phyloP scores from a whole-genome alignment of 805 yeast genomes.

The Yamadazyma takamatsuzukensis region DNA sequence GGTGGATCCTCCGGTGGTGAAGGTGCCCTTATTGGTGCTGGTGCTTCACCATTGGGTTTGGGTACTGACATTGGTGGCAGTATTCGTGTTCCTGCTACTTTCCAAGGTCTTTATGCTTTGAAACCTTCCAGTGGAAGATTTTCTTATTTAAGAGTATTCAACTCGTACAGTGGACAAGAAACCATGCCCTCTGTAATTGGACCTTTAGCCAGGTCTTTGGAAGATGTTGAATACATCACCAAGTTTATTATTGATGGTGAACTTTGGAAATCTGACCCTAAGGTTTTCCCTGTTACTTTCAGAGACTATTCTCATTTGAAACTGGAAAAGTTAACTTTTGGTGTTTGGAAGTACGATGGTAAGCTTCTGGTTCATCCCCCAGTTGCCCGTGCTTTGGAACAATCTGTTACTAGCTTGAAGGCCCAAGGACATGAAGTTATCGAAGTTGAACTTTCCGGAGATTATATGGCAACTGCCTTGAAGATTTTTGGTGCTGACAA shows the following conservation, averaged over 20 bases:
- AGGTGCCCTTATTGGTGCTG: conserved; percentile 42
- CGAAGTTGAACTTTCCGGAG: conserved; percentile 39
- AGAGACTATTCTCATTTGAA: conserved; percentile 14
- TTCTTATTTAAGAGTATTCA: conserved; percentile 15
- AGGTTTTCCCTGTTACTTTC: conserved; percentile 30
- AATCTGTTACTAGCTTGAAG: conserved; percentile 18
- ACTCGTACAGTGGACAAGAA: conserved; percentile 19
- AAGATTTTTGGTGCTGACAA: conserved; percentile 3
- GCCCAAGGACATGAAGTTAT: conserved; percentile 47
- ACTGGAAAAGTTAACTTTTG: conserved; percentile 5
- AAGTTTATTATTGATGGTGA: conserved; percentile 42
- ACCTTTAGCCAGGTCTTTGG: conserved; percentile 29
- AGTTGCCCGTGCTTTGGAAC: conserved; percentile 17
- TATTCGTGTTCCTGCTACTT: conserved; percentile 47
- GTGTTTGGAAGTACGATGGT: conserved; percentile 7
- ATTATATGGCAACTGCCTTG: conserved; percentile 30
- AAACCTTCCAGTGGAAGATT: conserved; percentile 20
- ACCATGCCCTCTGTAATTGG: conserved; percentile 28
- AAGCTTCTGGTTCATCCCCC: conserved; percentile 16
- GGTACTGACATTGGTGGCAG: conserved; percentile 59
- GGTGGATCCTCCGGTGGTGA: conserved; percentile 59
- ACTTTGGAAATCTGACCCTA: conserved; percentile 55
- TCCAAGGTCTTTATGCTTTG: conserved; percentile 38
- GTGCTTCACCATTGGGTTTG: conserved; percentile 48
- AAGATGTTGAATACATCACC: conserved; percentile 45